phyloP scores from a whole-genome alignment of 2,329 filamentous ascomycete species.

The Zymoseptoria crescenta region DNA sequence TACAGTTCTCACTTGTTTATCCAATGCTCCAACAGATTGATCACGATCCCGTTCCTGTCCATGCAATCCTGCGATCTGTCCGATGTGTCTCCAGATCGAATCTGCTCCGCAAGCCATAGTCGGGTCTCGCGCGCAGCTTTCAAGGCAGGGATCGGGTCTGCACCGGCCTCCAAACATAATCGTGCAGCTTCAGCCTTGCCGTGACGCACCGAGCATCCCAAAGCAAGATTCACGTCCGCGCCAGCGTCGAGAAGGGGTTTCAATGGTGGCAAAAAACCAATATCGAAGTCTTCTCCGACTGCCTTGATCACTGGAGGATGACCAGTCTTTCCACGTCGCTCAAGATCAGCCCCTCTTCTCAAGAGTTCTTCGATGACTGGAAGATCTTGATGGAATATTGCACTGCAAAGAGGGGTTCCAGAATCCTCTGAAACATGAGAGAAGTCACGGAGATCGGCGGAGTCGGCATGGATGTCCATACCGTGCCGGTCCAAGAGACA shows the following conservation, averaged over 20 bases:
- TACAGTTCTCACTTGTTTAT: too few species aligned
- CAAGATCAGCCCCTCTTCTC: conserved; percentile 3
- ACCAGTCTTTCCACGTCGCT: background rate
- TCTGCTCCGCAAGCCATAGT: background rate
- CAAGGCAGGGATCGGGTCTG: background rate
- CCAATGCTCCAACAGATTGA: background rate
- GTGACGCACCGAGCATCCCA: background rate
- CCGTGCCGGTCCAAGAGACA: conserved; percentile 9
- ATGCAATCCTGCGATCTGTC: background rate
- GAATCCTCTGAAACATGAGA: background rate
- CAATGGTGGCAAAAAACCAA: conserved; percentile 5
- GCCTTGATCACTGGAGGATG: background rate
- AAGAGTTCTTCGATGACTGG: conserved; percentile 7
- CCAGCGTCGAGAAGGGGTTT: conserved; percentile 8
- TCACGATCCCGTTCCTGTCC: background rate
- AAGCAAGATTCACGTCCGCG: conserved; percentile 1
- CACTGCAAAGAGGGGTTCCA: conserved; percentile 8
- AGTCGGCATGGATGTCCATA: conserved; percentile 9
- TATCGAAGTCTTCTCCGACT: background rate
- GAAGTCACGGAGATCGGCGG: conserved; percentile 6
- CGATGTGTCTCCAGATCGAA: too few species aligned
- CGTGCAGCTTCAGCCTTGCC: conserved; percentile 3
- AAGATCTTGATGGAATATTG: conserved; percentile 8
- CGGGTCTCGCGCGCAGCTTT: background rate
- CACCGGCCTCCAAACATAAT: conserved; percentile 2